These are phyloP conservation scores for Sambucus nigra DNA, from an alignment of 129 eudicot genomes.

Conservation along the genomic window DNA sequence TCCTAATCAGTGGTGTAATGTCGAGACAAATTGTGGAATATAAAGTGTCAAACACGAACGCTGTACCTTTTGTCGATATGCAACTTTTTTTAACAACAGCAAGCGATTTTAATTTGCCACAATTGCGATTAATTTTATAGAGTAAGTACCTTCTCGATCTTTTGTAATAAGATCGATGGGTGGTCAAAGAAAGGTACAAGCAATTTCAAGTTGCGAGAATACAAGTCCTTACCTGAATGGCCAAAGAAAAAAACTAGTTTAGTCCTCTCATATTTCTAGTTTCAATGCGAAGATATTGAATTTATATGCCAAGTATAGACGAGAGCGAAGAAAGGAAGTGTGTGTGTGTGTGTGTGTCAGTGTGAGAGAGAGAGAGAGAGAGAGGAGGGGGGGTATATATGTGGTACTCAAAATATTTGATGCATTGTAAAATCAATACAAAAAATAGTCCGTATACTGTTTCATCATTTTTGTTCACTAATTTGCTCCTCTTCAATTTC, in stretches of 20 bases:
- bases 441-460: no score
- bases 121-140: conserved; percentile 9
- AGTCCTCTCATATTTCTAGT: background rate
- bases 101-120: background rate
- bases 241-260: conserved; percentile 10
- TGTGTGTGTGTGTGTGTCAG: background rate
- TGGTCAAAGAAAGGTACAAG: conserved; percentile 85
- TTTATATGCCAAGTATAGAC: background rate
- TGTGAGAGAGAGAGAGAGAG: background rate
- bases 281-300: background rate
- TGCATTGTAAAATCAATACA: background rate
- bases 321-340: no score
- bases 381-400: background rate
- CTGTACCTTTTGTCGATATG: background rate
- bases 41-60: no score
- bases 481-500: no score
- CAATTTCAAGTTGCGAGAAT: conserved; percentile 79
- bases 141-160: conserved; percentile 52
- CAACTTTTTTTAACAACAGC: background rate
- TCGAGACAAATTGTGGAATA: no score
- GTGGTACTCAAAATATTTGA: background rate
- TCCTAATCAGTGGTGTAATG: no score
- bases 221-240: conserved; percentile 63
- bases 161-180: conserved; percentile 58
- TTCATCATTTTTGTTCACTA: no score